Percentiles rank a stretch among this genome's conserved stretches.
Conservation (phyloP, 495 filamentous ascomycete species). For the Penicillium bovifimosum region DNA sequence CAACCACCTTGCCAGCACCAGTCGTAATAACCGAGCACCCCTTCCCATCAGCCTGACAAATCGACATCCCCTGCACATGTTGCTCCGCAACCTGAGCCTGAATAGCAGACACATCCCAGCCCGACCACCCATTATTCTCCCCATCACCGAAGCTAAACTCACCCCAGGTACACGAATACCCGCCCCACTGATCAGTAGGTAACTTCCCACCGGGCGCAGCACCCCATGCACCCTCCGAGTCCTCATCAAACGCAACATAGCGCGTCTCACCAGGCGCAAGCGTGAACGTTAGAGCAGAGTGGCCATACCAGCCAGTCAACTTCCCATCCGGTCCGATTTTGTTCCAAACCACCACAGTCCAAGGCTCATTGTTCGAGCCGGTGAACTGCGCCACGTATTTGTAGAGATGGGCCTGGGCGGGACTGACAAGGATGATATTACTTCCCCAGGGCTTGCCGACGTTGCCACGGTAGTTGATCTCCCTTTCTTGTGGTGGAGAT, state of each 20-base stretch:
- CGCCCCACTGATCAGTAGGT: constrained; percentile 31
- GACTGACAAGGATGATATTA: constrained; percentile 45
- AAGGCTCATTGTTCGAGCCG: constrained; percentile 30
- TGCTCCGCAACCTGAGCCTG: constrained; percentile 34
- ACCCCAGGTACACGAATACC: constrained; percentile 42
- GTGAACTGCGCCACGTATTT: constrained; percentile 46
- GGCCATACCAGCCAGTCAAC: constrained; percentile 42
- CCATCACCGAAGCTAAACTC: constrained; percentile 39
- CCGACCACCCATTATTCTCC: constrained; percentile 35
- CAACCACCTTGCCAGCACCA: constrained; percentile 22
- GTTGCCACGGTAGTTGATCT: constrained; percentile 41
- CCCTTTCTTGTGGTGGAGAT: constrained; percentile 17
- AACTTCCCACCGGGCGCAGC: constrained; percentile 32
- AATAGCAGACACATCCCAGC: constrained; percentile 45
- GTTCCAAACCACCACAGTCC: constrained; percentile 50
- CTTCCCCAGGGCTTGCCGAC: constrained; percentile 48
- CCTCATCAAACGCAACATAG: constrained; percentile 45
- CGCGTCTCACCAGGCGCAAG: constrained; percentile 38
- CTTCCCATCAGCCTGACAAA: constrained; percentile 27
- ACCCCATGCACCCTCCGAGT: constrained; percentile 40
- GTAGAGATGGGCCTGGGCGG: constrained; percentile 30
- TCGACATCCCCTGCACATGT: constrained; percentile 34
- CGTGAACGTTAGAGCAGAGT: constrained; percentile 38
- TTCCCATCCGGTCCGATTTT: constrained; percentile 43
- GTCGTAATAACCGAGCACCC: constrained; percentile 34